Percentiles rank a stretch among this genome's conserved stretches.
These are phyloP conservation scores for Stephanodiscus triporus DNA, from an alignment of 108 stramenopile genomes.

Conservation along the genomic window DNA sequence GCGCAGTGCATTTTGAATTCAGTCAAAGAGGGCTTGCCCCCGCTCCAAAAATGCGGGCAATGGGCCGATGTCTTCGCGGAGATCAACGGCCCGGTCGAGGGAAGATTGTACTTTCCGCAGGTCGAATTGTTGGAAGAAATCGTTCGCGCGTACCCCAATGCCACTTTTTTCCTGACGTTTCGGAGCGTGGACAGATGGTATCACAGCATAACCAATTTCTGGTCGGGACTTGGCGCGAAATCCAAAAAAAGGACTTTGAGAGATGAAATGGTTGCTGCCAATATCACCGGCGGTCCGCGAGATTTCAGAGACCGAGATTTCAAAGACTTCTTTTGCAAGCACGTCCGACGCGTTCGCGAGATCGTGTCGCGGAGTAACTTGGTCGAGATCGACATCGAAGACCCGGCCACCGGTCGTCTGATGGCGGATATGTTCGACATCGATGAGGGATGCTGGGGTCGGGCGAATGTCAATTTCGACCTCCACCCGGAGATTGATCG, in stretches of 20 bases:
- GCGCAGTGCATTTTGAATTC: constrained; percentile 14
- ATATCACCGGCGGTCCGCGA: background rate
- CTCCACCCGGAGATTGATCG: constrained; percentile 13
- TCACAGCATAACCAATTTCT: constrained; percentile 9
- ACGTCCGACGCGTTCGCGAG: constrained; percentile 22
- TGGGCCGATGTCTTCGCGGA: constrained; percentile 17
- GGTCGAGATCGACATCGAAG: constrained; percentile 38
- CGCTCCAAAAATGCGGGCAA: background rate
- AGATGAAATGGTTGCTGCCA: background rate
- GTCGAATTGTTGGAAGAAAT: constrained; percentile 23
- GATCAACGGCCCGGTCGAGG: background rate
- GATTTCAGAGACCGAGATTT: constrained; percentile 1
- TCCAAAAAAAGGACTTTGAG: constrained; percentile 1
- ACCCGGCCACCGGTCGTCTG: background rate
- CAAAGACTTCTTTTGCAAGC: constrained; percentile 20
- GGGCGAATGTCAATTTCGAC: constrained; percentile 20
- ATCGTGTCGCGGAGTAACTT: constrained; percentile 9
- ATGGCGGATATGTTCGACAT: constrained; percentile 35
- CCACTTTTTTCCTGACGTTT: constrained; percentile 35
- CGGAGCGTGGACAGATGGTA: constrained; percentile 31
- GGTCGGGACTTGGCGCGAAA: constrained; percentile 9
- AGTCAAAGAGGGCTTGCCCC: background rate
- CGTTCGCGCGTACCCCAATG: constrained; percentile 12
- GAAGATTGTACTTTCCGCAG: constrained; percentile 3
- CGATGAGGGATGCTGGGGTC: constrained; percentile 20